Percentiles rank a stretch among this genome's conserved stretches.
These are phyloP conservation scores for Podila epicladia DNA, from an alignment of 192 early-diverging fungal genomes.

Conservation along the genomic window DNA sequence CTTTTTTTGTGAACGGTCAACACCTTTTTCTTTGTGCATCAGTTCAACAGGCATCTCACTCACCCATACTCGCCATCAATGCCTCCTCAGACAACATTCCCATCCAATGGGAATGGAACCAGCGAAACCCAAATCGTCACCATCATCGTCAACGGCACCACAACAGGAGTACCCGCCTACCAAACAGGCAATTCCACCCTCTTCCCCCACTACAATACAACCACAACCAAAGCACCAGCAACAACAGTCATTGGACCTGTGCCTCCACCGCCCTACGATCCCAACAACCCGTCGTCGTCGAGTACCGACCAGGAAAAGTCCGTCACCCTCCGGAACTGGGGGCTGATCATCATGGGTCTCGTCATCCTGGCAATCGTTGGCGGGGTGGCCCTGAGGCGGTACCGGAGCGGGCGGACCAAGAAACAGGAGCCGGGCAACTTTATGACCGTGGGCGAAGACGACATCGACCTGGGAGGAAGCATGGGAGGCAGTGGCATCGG, in stretches of 20 bases:
- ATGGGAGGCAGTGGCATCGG: neutral
- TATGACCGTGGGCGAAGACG: constrained; percentile 28
- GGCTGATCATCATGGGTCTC: neutral
- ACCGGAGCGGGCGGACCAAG: constrained; percentile 23
- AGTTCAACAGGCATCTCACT: too few species aligned
- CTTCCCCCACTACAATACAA: constrained; percentile 13
- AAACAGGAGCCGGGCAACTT: constrained; percentile 39
- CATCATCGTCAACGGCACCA: constrained; percentile 20
- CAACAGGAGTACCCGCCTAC: constrained; percentile 20
- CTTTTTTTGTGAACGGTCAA: too few species aligned
- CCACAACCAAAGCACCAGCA: constrained; percentile 31
- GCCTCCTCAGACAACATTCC: too few species aligned
- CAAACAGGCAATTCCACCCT: constrained; percentile 35
- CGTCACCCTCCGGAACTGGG: constrained; percentile 20
- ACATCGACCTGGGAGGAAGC: constrained; percentile 2
- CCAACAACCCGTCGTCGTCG: neutral
- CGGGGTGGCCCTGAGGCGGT: constrained; percentile 9
- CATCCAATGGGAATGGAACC: too few species aligned
- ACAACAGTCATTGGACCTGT: constrained; percentile 21
- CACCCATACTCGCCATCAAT: too few species aligned
- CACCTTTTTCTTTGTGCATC: too few species aligned
- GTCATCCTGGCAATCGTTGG: constrained; percentile 17
- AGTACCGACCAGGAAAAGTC: constrained; percentile 10
- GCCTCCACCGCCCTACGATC: constrained; percentile 17
- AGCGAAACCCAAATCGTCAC: constrained; percentile 28